These are phyloP conservation scores for Xylaria sp. DNA, from an alignment of 2,329 filamentous ascomycete genomes.

Conservation along the genomic window DNA sequence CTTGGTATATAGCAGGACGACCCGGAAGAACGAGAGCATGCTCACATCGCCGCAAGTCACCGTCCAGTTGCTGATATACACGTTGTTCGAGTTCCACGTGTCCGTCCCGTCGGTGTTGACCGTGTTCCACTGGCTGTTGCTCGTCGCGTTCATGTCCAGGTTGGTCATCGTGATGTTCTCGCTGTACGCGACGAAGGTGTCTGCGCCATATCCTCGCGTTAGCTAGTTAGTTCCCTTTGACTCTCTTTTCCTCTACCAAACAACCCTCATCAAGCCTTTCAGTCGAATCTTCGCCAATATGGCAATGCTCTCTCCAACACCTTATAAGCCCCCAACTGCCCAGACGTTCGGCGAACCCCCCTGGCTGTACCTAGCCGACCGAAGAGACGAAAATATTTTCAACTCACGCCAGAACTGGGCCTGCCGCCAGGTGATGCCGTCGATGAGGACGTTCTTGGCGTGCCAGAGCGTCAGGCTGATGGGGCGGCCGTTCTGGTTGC, in stretches of 20 bases:
- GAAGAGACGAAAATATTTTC: background rate
- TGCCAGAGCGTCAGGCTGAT: slow-evolving; percentile 50
- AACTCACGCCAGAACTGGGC: slow-evolving; percentile 51
- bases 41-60: slow-evolving; percentile 45
- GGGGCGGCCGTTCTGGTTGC: slow-evolving; percentile 48
- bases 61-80: slow-evolving; percentile 50
- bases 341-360: too few relatives aligned
- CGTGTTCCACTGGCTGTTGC: slow-evolving; percentile 46
- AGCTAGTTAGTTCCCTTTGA: slow-evolving; percentile 25
- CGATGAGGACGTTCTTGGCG: slow-evolving; percentile 48
- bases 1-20: background rate
- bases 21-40: background rate
- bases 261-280: too few relatives aligned
- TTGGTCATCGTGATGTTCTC: slow-evolving; percentile 56
- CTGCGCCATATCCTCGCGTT: slow-evolving; percentile 5
- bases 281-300: background rate
- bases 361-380: too few relatives aligned
- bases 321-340: too few relatives aligned
- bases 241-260: slow-evolving; percentile 4
- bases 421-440: slow-evolving; percentile 49
- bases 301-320: too few relatives aligned
- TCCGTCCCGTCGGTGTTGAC: slow-evolving; percentile 56
- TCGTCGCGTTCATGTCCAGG: slow-evolving; percentile 53
- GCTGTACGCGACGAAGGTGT: slow-evolving; percentile 44
- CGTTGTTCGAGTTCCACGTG: slow-evolving; percentile 53